Base-by-base conservation (phyloP, 192 early-diverging fungal genomes). In the Geranomyces variabilis region DNA sequence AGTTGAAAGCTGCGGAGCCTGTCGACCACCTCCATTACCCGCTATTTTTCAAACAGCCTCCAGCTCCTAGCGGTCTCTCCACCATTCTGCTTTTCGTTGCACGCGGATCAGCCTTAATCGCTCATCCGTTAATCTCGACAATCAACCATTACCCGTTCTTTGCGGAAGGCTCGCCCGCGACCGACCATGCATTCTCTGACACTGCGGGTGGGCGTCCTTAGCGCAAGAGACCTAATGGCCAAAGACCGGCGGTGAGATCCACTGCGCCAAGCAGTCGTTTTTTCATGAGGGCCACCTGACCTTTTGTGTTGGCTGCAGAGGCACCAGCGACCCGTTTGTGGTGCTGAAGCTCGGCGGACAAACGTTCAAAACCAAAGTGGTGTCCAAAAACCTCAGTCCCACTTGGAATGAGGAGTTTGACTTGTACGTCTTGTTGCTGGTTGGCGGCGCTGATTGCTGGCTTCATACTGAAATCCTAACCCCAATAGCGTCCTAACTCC, bases 321-420 rank as follows among this genome's bases (percentile, higher is more conserved):
- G 83, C 2, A 76, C 77, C 22, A 78, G 80, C 45, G 86, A 87
- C 45, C 86, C 86, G 36, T 91, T 81, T 76, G 83, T 80, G 24
- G 69, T 81, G 10, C 62, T 89, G 12, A 80, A 83, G 15, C 77
- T 89, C 63, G 90, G 86, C 9, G 83, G 81, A 44, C 80, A 84
- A 56, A 82, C 71, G 14, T 75, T 79, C 68, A 86, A 78, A 15
- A 93, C 92, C 3, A 71, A 79, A 15, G 81, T 91, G 1, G 57
- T 90, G 30, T 61, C 63, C 31, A 86, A 91, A 62, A 87, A 74
- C n/a, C 73, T 93, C 33, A 83, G 87, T 56, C 92, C 92, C 0
- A 73, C 70, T 8, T 93, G 92, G 92, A 82, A 90, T 41, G 81
- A 67, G 5, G 49, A 67, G 22, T 88, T 88, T 66, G 85, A 88